These are phyloP conservation scores for Sisymbrium irio DNA, from an alignment of 345 rosid species.

Conservation along the genomic window DNA sequence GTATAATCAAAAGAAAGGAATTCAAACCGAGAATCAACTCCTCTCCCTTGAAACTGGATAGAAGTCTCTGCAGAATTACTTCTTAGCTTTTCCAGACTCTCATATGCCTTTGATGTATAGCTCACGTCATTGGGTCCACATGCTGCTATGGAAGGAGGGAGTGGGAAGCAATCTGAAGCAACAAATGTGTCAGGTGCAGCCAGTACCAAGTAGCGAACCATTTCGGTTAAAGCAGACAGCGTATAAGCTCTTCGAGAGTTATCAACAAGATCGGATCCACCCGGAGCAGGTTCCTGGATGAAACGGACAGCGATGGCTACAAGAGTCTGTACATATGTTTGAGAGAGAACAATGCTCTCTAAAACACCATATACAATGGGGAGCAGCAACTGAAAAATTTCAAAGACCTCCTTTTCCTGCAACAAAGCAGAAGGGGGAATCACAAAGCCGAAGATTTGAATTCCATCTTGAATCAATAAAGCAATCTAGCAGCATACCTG, in stretches of 20 bases:
- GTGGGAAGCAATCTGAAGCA: conserved; percentile 90
- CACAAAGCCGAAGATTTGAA: conserved; percentile 13
- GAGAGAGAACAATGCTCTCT: conserved; percentile 82
- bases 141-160: conserved; percentile 72
- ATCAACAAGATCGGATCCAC: conserved; percentile 91
- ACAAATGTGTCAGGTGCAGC: conserved; percentile 97
- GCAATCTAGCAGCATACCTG: conserved; percentile 49
- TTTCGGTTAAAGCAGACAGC: conserved; percentile 79
- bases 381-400: conserved; percentile 79
- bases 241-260: conserved; percentile 96
- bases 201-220: conserved; percentile 84
- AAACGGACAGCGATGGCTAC: conserved; percentile 75
- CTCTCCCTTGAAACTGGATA: conserved; percentile 54
- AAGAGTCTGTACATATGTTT: conserved; percentile 77
- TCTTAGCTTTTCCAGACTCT: conserved; percentile 62
- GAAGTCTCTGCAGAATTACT: conserved; percentile 50
- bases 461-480: not conserved
- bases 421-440: conserved; percentile 29
- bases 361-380: conserved; percentile 85
- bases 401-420: conserved; percentile 84
- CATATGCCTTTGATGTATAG: conserved; percentile 64
- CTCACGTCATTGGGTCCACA: conserved; percentile 64
- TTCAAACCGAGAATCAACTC: conserved; percentile 71
- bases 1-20: conserved; percentile 66
- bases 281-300: conserved; percentile 83